phyloP scores from a whole-genome alignment of 2,329 filamentous ascomycete genomes.

The Penicillium griseofulvum region DNA sequence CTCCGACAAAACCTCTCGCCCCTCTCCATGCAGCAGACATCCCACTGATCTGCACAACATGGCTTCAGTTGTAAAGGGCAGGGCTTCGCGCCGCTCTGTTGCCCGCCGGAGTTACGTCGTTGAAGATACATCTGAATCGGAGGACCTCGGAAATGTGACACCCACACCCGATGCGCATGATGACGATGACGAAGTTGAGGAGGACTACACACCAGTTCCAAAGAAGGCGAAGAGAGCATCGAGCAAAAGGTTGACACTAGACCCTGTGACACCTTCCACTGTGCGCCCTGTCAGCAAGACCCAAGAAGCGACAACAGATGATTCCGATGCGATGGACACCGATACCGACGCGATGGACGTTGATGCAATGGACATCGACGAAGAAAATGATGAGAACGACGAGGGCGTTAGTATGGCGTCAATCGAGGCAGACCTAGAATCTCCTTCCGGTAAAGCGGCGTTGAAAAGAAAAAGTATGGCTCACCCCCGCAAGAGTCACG shows the following conservation, averaged over 20 bases:
- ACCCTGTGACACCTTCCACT: constrained; percentile 47
- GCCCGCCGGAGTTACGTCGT: constrained; percentile 70
- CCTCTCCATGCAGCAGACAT: constrained; percentile 27
- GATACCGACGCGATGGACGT: constrained; percentile 53
- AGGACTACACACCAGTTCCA: constrained; percentile 77
- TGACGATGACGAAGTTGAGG: constrained; percentile 60
- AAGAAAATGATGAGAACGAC: constrained; percentile 33
- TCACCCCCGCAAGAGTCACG: constrained; percentile 41
- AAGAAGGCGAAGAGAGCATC: constrained; percentile 58
- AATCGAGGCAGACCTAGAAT: constrained; percentile 48
- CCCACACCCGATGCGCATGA: constrained; percentile 43
- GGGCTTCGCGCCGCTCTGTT: constrained; percentile 60
- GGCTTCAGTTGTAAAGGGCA: constrained; percentile 44
- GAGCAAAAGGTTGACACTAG: constrained; percentile 53
- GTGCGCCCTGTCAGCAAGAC: constrained; percentile 31
- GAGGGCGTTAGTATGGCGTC: constrained; percentile 34
- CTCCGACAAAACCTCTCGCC: constrained; percentile 7
- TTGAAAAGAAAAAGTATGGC: constrained; percentile 66
- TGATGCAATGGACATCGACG: constrained; percentile 42
- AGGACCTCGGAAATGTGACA: constrained; percentile 53
- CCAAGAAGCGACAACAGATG: constrained; percentile 48
- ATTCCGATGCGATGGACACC: constrained; percentile 60
- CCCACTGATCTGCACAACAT: constrained; percentile 28
- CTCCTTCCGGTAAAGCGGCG: constrained; percentile 58
- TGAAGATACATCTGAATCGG: constrained; percentile 76